These are phyloP conservation scores for Aschersonia sp. DNA, from an alignment of 2,329 filamentous ascomycete genomes.

Conservation along the genomic window DNA sequence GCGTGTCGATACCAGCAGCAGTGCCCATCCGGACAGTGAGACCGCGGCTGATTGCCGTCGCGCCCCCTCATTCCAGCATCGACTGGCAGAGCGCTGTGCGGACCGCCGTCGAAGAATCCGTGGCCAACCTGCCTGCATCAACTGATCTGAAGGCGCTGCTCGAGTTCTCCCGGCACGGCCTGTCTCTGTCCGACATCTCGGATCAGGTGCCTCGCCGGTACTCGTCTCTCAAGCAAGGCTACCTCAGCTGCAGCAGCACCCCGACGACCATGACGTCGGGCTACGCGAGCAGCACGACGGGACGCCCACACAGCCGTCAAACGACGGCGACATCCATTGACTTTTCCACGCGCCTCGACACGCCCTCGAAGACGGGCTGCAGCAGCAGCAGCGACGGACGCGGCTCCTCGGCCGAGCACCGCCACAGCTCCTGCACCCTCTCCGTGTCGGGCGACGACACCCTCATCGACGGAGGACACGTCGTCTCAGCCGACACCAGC, in stretches of 20 bases:
- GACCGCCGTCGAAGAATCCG: conserved; percentile 3
- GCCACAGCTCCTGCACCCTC: background rate
- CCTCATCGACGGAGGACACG: background rate
- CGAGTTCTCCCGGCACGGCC: conserved; percentile 1
- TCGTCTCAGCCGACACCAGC: too few species aligned
- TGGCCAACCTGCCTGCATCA: conserved; percentile 3
- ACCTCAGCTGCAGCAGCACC: conserved; percentile 24
- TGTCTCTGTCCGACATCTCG: conserved; percentile 1
- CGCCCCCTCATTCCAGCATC: background rate
- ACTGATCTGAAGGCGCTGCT: conserved; percentile 2
- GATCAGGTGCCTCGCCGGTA: conserved; percentile 3
- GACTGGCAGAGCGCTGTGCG: conserved; percentile 3
- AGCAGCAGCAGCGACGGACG: background rate
- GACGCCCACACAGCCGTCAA: conserved; percentile 24
- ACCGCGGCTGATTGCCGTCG: background rate
- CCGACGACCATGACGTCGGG: conserved; percentile 21
- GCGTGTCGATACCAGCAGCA: background rate
- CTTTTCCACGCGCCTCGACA: conserved; percentile 1
- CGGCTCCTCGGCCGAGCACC: conserved; percentile 1
- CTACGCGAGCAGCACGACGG: conserved; percentile 23
- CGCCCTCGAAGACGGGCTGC: conserved; percentile 4
- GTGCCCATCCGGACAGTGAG: background rate
- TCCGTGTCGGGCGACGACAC: background rate
- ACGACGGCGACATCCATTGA: conserved; percentile 31
- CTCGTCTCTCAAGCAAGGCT: conserved; percentile 19